Evolutionary conservation across 495 filamentous ascomycete species (phyloP).

Genomic region (Massariosphaeria phaeospora): DNA sequence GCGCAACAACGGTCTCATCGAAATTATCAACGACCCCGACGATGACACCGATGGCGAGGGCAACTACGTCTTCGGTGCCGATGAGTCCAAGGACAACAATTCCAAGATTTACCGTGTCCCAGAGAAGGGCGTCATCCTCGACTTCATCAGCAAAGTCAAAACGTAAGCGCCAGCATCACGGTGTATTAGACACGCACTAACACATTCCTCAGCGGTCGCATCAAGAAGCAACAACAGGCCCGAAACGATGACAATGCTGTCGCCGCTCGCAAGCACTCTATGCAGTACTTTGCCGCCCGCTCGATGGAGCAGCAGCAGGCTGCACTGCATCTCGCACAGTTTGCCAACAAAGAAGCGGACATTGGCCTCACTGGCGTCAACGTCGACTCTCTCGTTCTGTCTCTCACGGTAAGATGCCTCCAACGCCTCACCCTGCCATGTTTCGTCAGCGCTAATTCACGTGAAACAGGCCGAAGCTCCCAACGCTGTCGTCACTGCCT

Average conservation of each 20-base stretch:
- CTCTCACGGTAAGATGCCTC: constrained; percentile 37
- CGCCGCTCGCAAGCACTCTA: constrained; percentile 5
- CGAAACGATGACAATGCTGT: constrained; percentile 5
- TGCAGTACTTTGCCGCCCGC: constrained; percentile 8
- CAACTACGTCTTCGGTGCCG: constrained; percentile 39
- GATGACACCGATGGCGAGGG: constrained; percentile 50
- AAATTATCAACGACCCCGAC: constrained; percentile 62
- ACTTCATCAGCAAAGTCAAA: constrained; percentile 61
- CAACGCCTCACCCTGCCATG: constrained; percentile 12
- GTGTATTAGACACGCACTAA: constrained; percentile 9
- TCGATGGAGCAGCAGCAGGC: constrained; percentile 42
- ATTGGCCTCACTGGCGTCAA: constrained; percentile 30
- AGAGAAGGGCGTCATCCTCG: constrained; percentile 68
- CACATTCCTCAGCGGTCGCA: constrained; percentile 1
- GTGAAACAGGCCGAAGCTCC: constrained; percentile 40
- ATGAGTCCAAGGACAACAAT: constrained; percentile 51
- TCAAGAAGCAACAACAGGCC: constrained; percentile 6
- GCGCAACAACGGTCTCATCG: constrained; percentile 72
- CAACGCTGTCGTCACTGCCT: constrained; percentile 26
- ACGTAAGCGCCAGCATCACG: constrained; percentile 29
- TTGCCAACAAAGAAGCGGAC: constrained; percentile 39
- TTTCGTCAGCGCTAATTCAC: constrained; percentile 34
- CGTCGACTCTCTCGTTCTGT: constrained; percentile 33
- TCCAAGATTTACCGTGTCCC: constrained; percentile 57
- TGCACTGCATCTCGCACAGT: constrained; percentile 52